Base-by-base conservation (phyloP, 768 basidiomycete genomes). In the Auricularia cornea region DNA sequence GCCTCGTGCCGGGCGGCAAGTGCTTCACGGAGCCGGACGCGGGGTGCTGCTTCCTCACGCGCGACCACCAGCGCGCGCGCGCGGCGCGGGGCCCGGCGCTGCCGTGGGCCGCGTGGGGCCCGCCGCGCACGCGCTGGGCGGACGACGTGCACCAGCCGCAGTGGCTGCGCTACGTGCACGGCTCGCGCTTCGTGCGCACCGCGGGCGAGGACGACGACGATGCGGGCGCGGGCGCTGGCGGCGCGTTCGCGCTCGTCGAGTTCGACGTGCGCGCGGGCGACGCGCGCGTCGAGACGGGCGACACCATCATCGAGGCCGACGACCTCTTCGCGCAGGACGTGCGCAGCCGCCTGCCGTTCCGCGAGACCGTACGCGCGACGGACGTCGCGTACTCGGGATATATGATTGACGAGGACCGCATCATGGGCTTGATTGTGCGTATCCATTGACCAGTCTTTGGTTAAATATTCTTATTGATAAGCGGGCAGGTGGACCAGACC, bases 161-260 rank as follows among this genome's bases (percentile, higher is more conserved):
- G 52, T 81, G 80, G 81, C 66, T 79, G 33, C 71, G 78, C 60
- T 77, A 79, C n/a, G 76, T 79, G 1, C 77, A 81, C n/a, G 80
- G 78, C 3, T 67, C 72, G 35, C 74, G 79, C 12, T 71, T 79
- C 28, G 74, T 76, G 8, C 66, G 76, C 32, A 68, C 70, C 35
- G 44, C 20, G 12, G 44, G 20, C 12, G 44, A 48, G 20, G 44
- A 20, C 20, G 20, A 18, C 11, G 6, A 20, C 44, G 14, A 35
- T 4, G 28, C 52, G 0, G 60, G 68, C 23, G 54, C 64, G 11
- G 54, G 67, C 3, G 62, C 57, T 38, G 68, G 59, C 59, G 64
- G 48, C 23, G 32, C 54, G 1, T 61, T 72, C 0, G 66, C 65
- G 38, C 69, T 73, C 12, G 67, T 77, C 40, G 72, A 78, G 41